phyloP scores from a whole-genome alignment of 106 monocot genomes.

The Xerophyta viscosa region DNA sequence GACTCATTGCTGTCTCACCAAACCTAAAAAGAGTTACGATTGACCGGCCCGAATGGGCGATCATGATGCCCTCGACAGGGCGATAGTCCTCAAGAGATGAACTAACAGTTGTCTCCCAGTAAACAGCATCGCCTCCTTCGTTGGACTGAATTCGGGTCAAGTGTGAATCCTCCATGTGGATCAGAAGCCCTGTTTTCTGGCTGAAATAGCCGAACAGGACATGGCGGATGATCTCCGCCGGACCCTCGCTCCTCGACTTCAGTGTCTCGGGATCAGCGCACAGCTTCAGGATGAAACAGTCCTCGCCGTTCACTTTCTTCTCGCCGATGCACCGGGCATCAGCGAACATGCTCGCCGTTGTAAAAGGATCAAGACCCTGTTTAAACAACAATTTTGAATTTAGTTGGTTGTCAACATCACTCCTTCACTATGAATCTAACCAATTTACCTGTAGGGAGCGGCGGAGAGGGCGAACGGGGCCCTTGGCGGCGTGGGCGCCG shows the following conservation, averaged over 20 bases:
- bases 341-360: constrained; percentile 48
- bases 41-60: constrained; percentile 48
- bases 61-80: constrained; percentile 46
- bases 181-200: constrained; percentile 43
- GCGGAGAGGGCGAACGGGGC: constrained; percentile 50
- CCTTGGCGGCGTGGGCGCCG: constrained; percentile 50
- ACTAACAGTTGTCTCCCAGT: constrained; percentile 62
- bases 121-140: constrained; percentile 31
- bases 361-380: constrained; percentile 67
- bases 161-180: constrained; percentile 49
- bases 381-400: neutral
- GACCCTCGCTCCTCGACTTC: constrained; percentile 44
- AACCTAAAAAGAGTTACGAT: constrained; percentile 50
- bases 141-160: constrained; percentile 43
- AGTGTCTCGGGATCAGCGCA: constrained; percentile 44
- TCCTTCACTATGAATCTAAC: too few relatives aligned
- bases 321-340: constrained; percentile 50
- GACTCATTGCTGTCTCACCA: constrained; percentile 45
- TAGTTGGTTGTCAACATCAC: too few relatives aligned
- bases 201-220: constrained; percentile 59
- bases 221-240: constrained; percentile 53
- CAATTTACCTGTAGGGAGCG: constrained; percentile 55
- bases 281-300: constrained; percentile 64
- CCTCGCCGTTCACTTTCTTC: constrained; percentile 45
- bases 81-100: constrained; percentile 49